A percentile compares a stretch with the other conserved stretches of the same genome.
Evolutionary conservation across 169 alveolate species (phyloP).

Genomic region (Eimeria brunetti): DNA sequence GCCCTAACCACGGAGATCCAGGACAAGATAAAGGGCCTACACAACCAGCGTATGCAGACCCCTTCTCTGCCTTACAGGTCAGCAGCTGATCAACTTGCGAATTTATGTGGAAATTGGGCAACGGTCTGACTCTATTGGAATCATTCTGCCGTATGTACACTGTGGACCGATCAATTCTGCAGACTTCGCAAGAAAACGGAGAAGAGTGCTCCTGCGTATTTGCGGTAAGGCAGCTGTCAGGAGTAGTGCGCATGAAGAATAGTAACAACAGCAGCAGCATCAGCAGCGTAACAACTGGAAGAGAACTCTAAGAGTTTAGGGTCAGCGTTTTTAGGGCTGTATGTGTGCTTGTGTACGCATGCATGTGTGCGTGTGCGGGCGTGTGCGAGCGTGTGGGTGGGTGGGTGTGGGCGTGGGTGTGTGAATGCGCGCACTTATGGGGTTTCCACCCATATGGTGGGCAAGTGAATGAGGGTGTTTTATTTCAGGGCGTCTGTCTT

Average conservation of each 20-base stretch:
- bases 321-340: neutral
- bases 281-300: neutral
- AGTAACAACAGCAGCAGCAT: neutral
- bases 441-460: too few species aligned
- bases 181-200: neutral
- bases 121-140: neutral
- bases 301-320: neutral
- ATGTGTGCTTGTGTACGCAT: neutral
- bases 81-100: neutral
- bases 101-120: neutral
- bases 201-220: constrained; percentile 58
- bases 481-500: constrained; percentile 21
- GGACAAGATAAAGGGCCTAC: neutral
- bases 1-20: neutral
- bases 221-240: constrained; percentile 1
- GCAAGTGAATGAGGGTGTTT: neutral
- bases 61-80: constrained; percentile 57
- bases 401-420: neutral
- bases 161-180: neutral
- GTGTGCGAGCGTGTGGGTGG: neutral
- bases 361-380: neutral
- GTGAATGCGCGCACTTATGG: neutral
- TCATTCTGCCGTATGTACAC: neutral
- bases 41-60: neutral
- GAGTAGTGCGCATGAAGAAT: neutral